Base-by-base conservation (phyloP, 2,329 filamentous ascomycete species). In the Aureobasidium pullulans region DNA sequence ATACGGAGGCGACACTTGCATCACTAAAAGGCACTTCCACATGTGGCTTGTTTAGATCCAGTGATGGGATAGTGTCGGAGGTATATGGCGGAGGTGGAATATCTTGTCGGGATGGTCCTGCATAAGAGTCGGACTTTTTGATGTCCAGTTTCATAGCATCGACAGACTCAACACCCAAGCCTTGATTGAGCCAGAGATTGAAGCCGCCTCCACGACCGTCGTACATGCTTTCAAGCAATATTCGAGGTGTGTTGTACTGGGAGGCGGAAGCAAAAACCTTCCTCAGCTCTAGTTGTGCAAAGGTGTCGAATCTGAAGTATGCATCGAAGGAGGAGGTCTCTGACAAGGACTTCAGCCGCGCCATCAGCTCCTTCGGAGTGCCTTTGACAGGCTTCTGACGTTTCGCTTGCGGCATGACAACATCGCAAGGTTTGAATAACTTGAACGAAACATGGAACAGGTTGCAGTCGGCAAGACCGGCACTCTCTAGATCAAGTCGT, bases 211-310 rank as follows among this genome's bases (percentile, higher is more conserved):
- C 42, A 47, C 53, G 42, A 16, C 53, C 53, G 28, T 57, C 32
- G 31, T 57, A 57, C 42, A 57, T 57, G 32, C 53, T 47, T 13
- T 57, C 32, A 28, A 57, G 42, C 32, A 37, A 29, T 34, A 57
- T 11, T 6, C 10, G 1, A 6, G 52, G 52, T 1, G 29, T 28
- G 6, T 43, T 15, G 3, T 44, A 31, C 7, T 16, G 40, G 9
- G n/a, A 11, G 1, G 31, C 23, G 2, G 11, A n/a, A 1, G 42
- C 32, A 57, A 57, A 57, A 6, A 47, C 39, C 6, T 31, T 46
- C 0, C 42, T 42, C 1, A 57, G 32, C 28, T 57, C 31, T 8
- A 57, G 29, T 23, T 57, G 42, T 2, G 53, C 53, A 15, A 43
- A 57, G 1, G 53, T 57, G 7, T 57, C 53, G 32, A 57, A 57